These are phyloP conservation scores for Echria macrotheca DNA, from an alignment of 495 filamentous ascomycete genomes.

Conservation along the genomic window DNA sequence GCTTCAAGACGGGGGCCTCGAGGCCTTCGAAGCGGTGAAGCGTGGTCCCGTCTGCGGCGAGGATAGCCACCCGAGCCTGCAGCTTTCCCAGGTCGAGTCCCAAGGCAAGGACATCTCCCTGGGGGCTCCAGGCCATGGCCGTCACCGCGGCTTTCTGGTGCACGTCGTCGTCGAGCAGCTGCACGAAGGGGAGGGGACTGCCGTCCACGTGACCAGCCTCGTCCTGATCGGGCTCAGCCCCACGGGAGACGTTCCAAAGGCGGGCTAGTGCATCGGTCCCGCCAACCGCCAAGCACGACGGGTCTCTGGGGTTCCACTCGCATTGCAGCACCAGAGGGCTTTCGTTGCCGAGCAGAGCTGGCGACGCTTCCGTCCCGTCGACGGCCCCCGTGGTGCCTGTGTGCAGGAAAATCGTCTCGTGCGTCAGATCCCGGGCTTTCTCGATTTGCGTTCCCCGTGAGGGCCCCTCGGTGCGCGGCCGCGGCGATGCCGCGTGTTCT, in stretches of 20 bases:
- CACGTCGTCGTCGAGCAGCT: slow-evolving; percentile 41
- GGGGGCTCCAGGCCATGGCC: slow-evolving; percentile 66
- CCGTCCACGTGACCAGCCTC: slow-evolving; percentile 40
- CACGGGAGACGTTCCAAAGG: slow-evolving; percentile 66
- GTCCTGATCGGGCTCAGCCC: slow-evolving; percentile 40
- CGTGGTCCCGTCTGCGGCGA: slow-evolving; percentile 53
- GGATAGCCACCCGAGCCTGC: slow-evolving; percentile 63
- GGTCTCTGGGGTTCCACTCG: slow-evolving; percentile 72
- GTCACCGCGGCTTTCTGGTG: slow-evolving; percentile 45
- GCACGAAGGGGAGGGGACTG: slow-evolving; percentile 29
- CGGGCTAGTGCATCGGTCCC: slow-evolving; percentile 73
- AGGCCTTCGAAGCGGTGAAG: slow-evolving; percentile 40
- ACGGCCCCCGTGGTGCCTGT: slow-evolving; percentile 55
- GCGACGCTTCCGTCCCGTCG: slow-evolving; percentile 20
- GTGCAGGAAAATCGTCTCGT: slow-evolving; percentile 59
- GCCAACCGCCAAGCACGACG: slow-evolving; percentile 66
- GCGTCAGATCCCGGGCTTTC: slow-evolving; percentile 55
- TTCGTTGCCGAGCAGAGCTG: slow-evolving; percentile 35
- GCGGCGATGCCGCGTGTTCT: slow-evolving; percentile 50
- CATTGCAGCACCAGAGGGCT: slow-evolving; percentile 58
- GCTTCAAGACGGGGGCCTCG: slow-evolving; percentile 49
- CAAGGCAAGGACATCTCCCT: slow-evolving; percentile 62
- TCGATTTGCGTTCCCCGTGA: slow-evolving; percentile 72
- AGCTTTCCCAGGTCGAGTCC: slow-evolving; percentile 56
- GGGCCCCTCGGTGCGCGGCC: slow-evolving; percentile 55